Base-by-base conservation (phyloP, 306 rosid species). In the Arachis hypogaea region DNA sequence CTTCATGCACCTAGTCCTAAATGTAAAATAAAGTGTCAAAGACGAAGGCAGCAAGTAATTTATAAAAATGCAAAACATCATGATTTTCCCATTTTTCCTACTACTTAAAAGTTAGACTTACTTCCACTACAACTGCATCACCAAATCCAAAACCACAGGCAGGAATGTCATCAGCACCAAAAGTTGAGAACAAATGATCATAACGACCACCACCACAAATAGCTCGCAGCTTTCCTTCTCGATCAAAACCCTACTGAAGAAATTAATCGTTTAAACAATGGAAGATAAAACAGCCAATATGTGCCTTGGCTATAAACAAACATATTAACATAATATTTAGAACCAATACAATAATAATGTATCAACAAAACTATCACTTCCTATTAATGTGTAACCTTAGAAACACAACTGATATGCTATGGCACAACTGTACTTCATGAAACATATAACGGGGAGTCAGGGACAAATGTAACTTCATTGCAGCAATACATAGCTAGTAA, bases 91-190 rank as follows among this genome's bases (percentile, higher is more conserved):
- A 67, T 72, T 61, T 61, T 36, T 58, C 62, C 64, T 69, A 59
- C 58, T 52, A 67, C 63, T 1, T 54, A 63, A 56, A 58, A 67
- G 14, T 72, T 45, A 67, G 68, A 87, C 94, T 85, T 80, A 94
- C 98, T 82, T 94, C 98, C 33, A 94, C 88, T 78, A 94, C 83
- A 67, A 94, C 98, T 45, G 98, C 98, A 84, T 94, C 98, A 65
- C 98, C 97, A 86, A 94, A 94, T 59, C 98, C 97, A 74, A 94
- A 94, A 73, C 96, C 97, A 83, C 97, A 91, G 58, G 97, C 96
- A 80, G 98, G 88, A 76, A 89, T 74, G 63, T 91, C 96, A 71
- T 89, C 97, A 29, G 93, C 95, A 11, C 98, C 98, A 84, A 87
- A 91, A 29, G 96, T 94, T 72, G 98, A 91, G 86, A 94, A 93